phyloP scores from a whole-genome alignment of 345 rosid genomes.

The Salix exigua region DNA sequence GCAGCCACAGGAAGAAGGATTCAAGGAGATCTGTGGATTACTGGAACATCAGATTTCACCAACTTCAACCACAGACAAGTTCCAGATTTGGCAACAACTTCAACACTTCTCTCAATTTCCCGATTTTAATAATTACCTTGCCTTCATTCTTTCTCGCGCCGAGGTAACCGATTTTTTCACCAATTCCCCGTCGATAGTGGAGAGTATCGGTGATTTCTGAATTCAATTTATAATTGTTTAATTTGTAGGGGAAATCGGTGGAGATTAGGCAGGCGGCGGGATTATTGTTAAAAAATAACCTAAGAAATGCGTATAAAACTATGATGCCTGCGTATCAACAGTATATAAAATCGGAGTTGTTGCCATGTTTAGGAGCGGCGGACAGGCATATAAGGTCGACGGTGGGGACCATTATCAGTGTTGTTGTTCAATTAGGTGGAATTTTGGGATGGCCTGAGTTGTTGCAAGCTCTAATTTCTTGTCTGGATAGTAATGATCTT shows the following conservation, averaged over 20 bases:
- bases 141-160: conserved; percentile 80
- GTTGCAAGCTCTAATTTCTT: conserved; percentile 70
- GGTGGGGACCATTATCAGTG: conserved; percentile 82
- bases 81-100: conserved; percentile 92
- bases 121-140: conserved; percentile 96
- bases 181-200: background rate
- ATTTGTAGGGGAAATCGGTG: conserved; percentile 63
- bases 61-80: conserved; percentile 71
- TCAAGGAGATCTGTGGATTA: conserved; percentile 73
- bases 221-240: background rate
- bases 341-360: conserved; percentile 67
- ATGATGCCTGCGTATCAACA: conserved; percentile 61
- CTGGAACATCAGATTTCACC: conserved; percentile 91
- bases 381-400: conserved; percentile 88
- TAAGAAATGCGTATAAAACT: conserved; percentile 60
- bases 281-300: conserved; percentile 81
- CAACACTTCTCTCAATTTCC: conserved; percentile 87
- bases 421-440: conserved; percentile 64
- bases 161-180: conserved; percentile 42
- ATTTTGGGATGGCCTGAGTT: conserved; percentile 85
- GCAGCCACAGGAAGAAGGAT: conserved; percentile 89
- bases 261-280: conserved; percentile 99
- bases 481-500: conserved; percentile 78
- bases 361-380: conserved; percentile 86
- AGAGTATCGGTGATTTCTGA: background rate